phyloP scores from a whole-genome alignment of 1,139 yeast species.

The Diutina ranongensis region DNA sequence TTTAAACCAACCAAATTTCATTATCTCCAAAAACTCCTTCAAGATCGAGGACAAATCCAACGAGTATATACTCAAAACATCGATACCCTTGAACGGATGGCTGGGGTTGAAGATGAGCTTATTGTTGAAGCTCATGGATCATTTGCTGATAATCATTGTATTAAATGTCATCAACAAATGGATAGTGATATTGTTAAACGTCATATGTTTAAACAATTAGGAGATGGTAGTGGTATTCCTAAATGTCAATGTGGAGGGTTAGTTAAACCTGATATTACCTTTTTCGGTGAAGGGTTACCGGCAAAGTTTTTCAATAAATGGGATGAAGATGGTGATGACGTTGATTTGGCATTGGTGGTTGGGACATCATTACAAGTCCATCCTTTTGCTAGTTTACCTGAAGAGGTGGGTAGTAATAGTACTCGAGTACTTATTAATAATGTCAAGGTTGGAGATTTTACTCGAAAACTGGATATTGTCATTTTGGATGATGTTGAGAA shows the following conservation, averaged over 20 bases:
- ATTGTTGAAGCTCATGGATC: conserved; percentile 94
- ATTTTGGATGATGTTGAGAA: conserved; percentile 8
- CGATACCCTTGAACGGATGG: conserved; percentile 79
- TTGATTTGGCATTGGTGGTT: conserved; percentile 77
- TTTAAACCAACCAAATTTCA: conserved; percentile 79
- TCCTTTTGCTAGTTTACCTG: conserved; percentile 81
- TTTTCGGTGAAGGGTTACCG: conserved; percentile 86
- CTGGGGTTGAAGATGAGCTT: conserved; percentile 55
- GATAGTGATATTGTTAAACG: conserved; percentile 35
- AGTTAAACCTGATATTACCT: conserved; percentile 88
- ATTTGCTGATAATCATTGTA: conserved; percentile 75
- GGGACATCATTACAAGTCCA: conserved; percentile 85
- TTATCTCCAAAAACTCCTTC: conserved; percentile 51
- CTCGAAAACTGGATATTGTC: conserved; percentile 10
- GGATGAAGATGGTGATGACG: conserved; percentile 47
- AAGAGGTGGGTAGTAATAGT: conserved; percentile 39
- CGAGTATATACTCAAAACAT: conserved; percentile 87
- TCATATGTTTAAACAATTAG: conserved; percentile 20
- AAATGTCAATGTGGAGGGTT: conserved; percentile 51
- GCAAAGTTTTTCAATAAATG: conserved; percentile 50
- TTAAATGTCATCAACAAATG: conserved; percentile 55
- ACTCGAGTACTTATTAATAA: conserved; percentile 59
- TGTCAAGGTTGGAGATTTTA: conserved; percentile 69
- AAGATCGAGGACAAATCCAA: conserved; percentile 47
- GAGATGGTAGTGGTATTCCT: conserved; percentile 33